Evolutionary conservation across 2,329 filamentous ascomycete genomes (phyloP).

Genomic region (Clarireedia monteithiana): DNA sequence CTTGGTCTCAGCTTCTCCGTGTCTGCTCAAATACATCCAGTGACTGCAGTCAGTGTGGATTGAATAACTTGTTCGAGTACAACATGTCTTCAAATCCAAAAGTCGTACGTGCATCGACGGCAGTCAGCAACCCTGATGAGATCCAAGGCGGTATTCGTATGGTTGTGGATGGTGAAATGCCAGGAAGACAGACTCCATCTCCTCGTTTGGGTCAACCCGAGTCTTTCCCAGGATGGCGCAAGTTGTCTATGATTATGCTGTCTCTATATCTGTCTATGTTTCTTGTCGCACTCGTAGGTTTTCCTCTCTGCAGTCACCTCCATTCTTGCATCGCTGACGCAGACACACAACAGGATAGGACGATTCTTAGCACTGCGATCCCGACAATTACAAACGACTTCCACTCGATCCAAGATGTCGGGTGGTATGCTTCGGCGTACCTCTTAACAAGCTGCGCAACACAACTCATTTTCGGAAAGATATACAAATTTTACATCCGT

Average conservation of each 20-base stretch:
- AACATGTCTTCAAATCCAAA: neutral
- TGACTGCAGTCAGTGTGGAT: neutral
- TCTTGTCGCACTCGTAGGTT: slow-evolving; percentile 1
- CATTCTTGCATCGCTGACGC: neutral
- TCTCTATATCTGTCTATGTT: neutral
- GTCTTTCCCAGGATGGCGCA: neutral
- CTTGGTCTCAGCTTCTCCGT: neutral
- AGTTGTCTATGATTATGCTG: neutral
- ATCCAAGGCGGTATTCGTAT: no score
- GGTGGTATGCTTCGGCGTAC: slow-evolving; percentile 38
- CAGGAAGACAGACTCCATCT: neutral
- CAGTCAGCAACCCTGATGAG: no score
- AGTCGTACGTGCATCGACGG: neutral
- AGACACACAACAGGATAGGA: slow-evolving; percentile 24
- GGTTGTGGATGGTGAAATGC: no score
- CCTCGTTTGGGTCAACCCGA: neutral
- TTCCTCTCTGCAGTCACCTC: neutral
- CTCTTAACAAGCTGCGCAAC: slow-evolving; percentile 29
- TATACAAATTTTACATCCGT: slow-evolving; percentile 28
- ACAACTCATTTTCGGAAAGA: slow-evolving; percentile 25
- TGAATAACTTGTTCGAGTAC: neutral
- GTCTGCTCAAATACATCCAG: neutral
- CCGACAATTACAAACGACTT: slow-evolving; percentile 33
- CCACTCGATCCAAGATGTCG: slow-evolving; percentile 35
- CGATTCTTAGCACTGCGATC: slow-evolving; percentile 33